Evolutionary conservation across 768 basidiomycete genomes (phyloP).

Genomic region (Grammothele lineata): DNA sequence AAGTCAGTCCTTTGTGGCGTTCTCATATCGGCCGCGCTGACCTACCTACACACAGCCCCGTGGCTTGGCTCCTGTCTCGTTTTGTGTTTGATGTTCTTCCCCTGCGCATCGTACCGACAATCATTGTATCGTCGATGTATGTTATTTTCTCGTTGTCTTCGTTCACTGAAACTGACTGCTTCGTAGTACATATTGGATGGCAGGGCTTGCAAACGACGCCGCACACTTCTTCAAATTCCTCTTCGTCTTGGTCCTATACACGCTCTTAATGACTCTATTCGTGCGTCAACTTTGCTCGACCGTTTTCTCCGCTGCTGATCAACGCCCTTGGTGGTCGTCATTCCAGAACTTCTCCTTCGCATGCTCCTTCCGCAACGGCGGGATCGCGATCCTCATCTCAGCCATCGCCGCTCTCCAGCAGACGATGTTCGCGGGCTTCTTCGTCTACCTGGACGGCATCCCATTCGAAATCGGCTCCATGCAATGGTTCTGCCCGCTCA

Average conservation of each 20-base stretch:
- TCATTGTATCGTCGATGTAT: constrained; percentile 81
- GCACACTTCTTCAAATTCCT: constrained; percentile 93
- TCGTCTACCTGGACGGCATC: constrained; percentile 80
- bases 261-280: constrained; percentile 81
- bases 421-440: constrained; percentile 91
- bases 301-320: neutral
- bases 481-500: constrained; percentile 85
- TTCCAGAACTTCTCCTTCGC: constrained; percentile 96
- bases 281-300: constrained; percentile 37
- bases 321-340: neutral
- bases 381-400: constrained; percentile 86
- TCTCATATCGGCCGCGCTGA: constrained; percentile 1
- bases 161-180: neutral
- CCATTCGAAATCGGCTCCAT: constrained; percentile 93
- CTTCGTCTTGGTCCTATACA: constrained; percentile 85
- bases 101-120: constrained; percentile 82
- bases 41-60: constrained; percentile 47
- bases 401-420: constrained; percentile 73
- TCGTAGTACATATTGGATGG: constrained; percentile 89
- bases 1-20: constrained; percentile 41
- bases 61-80: constrained; percentile 85
- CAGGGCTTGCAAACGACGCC: constrained; percentile 74
- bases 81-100: constrained; percentile 89
- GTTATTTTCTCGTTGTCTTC: constrained; percentile 21
- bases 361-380: constrained; percentile 77